phyloP scores from a whole-genome alignment of 2,329 filamentous ascomycete genomes.

The Claviceps humidiphila region DNA sequence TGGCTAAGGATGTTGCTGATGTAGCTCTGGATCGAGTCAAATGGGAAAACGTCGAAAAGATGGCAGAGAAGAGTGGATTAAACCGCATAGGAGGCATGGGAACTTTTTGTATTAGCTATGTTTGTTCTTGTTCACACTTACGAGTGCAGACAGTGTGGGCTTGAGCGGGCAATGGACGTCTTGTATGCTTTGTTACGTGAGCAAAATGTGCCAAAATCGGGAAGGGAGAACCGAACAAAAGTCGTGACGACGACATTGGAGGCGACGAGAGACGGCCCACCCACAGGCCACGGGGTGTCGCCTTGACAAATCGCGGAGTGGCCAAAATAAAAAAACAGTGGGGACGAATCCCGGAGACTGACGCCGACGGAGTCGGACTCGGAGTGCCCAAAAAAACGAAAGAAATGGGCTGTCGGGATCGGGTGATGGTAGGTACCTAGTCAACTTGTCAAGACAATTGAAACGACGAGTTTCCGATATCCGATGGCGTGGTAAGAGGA shows the following conservation, averaged over 20 bases:
- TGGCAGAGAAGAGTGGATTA: conserved; percentile 30
- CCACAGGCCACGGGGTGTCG: no score
- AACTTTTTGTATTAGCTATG: no score
- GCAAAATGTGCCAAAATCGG: background rate
- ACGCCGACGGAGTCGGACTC: conserved; percentile 2
- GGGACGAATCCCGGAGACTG: background rate
- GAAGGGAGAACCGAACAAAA: background rate
- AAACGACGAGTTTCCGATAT: no score
- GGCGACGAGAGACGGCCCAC: background rate
- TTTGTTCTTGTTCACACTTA: background rate
- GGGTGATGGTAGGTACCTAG: no score
- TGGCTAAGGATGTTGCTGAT: conserved; percentile 8
- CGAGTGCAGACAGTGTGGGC: background rate
- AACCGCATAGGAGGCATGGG: conserved; percentile 32
- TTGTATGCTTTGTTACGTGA: background rate
- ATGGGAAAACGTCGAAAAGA: conserved; percentile 35
- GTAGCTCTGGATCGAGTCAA: conserved; percentile 22
- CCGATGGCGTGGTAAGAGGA: no score
- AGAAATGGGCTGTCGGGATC: background rate
- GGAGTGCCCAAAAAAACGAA: conserved; percentile 6
- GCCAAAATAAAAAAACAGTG: background rate
- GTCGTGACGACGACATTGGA: background rate
- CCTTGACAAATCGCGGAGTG: conserved; percentile 4
- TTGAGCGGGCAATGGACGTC: background rate
- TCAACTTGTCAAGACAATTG: no score